Conservation (phyloP, 805 yeast genomes). For the Lipomyces yamadae region DNA sequence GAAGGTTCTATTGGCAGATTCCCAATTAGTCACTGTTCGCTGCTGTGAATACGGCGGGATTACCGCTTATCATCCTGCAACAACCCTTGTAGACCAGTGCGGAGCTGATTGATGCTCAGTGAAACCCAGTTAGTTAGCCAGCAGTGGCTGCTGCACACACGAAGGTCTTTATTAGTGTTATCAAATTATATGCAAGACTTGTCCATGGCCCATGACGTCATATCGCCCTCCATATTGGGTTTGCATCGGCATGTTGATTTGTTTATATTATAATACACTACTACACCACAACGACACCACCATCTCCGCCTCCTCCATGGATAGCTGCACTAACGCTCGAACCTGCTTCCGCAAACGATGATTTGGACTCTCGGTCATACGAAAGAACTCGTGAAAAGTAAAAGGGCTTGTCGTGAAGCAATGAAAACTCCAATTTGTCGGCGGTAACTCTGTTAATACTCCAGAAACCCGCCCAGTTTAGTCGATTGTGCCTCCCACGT, state of each 20-base stretch:
- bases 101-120: too few relatives aligned
- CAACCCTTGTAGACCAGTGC: too few relatives aligned
- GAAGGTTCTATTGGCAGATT: too few relatives aligned
- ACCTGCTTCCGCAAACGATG: conserved; percentile 20
- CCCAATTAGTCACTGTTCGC: too few relatives aligned
- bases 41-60: too few relatives aligned
- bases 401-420: conserved; percentile 78
- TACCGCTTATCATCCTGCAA: too few relatives aligned
- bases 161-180: too few relatives aligned
- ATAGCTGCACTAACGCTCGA: neutral
- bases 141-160: too few relatives aligned
- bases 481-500: conserved; percentile 65
- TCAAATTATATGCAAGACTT: too few relatives aligned
- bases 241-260: neutral
- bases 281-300: neutral
- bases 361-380: conserved; percentile 26
- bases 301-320: neutral
- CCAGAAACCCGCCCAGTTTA: conserved; percentile 72
- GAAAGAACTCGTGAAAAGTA: conserved; percentile 56
- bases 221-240: neutral
- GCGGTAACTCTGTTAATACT: conserved; percentile 61
- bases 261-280: neutral
- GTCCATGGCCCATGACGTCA: too few relatives aligned
- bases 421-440: conserved; percentile 58
- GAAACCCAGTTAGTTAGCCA: too few relatives aligned